Base-by-base conservation (phyloP, 2,329 filamentous ascomycete species). In the Allantophomopsis lycopodina region DNA sequence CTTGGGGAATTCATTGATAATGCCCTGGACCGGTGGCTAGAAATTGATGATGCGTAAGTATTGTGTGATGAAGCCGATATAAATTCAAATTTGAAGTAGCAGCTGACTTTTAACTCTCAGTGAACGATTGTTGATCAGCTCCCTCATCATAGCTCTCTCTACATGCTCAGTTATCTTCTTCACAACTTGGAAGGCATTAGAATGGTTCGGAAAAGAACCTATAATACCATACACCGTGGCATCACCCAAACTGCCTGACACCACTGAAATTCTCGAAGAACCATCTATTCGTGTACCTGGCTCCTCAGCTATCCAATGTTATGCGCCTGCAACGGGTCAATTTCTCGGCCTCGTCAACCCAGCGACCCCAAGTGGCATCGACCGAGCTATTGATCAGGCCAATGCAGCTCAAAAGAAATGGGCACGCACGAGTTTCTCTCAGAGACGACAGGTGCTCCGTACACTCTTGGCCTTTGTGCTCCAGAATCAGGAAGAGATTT, bases 401-500 rank as follows among this genome's bases (percentile, higher is more conserved):
- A 69, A 76, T 31, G 64, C 65, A 12, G 89, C 88, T 2, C 91
- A 98, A 59, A 59, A 62, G 41, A 64, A 67, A 64, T 98, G 89
- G 89, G 73, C 76, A 3, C 62, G 65, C 42, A 94, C 89, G 1
- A 80, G 73, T 1, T 94, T 95, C 55, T 63, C 71, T 7, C 71
- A 94, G 57, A 73, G 91, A 44, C 72, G 80, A 48, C 79, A 73
- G 50, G 85, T 98, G 35, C 68, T 98, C 46, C 76, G 78, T 44
- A 85, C 85, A 6, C 67, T 98, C 54, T 66, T 94, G 50, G 80
- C 79, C 60, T 79, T 88, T 50, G 71, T 98, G 8, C 71, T 98
- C 42, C 83, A 93, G 47, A 82, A 96, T 56, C 87, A 95, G 57
- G 82, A 89, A 48, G 71, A 80, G 18, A 93, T 98, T 50, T 88